Base-by-base conservation (phyloP, 805 yeast species). In the Cyberlindnera misumaiensis region DNA sequence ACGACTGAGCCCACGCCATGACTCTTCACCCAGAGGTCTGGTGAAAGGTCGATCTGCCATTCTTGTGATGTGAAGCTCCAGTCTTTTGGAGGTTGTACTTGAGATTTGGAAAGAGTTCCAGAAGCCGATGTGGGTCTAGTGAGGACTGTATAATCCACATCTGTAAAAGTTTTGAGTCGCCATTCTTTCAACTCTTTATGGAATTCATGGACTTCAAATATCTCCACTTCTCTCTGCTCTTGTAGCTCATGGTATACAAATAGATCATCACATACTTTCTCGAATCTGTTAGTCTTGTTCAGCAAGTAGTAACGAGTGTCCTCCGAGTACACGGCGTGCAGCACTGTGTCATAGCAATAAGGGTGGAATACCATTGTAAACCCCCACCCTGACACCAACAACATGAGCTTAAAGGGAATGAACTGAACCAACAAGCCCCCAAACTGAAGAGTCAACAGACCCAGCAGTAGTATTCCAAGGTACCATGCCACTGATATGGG, bases 41-140 rank as follows among this genome's bases (percentile, higher is more conserved):
- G 86, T 14, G 71, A 63, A 34, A 79, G 65, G 57, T 86, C 95
- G 34, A 84, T 52, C 9, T 59, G 61, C 96, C 96, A 86, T 11
- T 70, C 68, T 4, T 53, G 49, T 5, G 54, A 56, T 5, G 45
- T 32, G 60, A 77, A 83, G 38, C 60, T 66, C 83, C 85, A 82
- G 34, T 73, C 72, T 26, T 49, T 46, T 1, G 89, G 89, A 4
- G 86, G 77, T 36, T 63, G 59, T 14, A 83, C 64, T 12, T 34
- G 30, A 16, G 16, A 10, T n/a, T 34, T 34, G 5, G 35, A 26
- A 20, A 24, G 3, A 10, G 28, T 15, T 9, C 22, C 20, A 28
- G n/a, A 26, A 28, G 24, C 7, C 25, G 35, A 30, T 20, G 5
- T 20, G 24, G 24, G 24, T 5, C 8, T 20, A 7, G 33, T 30